Evolutionary conservation across 306 rosid species (phyloP), one percentile per base, ranked within the genome.

Genomic region (Glycine soja): DNA sequence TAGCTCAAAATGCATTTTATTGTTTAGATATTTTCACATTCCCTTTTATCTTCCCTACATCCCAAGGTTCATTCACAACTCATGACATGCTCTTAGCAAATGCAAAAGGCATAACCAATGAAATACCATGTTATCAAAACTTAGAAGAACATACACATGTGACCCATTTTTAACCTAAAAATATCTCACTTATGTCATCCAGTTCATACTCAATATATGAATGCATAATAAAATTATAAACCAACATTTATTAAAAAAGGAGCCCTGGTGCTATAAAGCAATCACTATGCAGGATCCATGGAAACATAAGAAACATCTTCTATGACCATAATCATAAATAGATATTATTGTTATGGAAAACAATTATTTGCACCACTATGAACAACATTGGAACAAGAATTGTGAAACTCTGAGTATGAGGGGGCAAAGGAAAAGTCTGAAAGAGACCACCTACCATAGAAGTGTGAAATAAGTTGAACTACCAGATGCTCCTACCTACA

Each of bases 401-500:
- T 75, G 72, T 65, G 47, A 63, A 47, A 59, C 72, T 58, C 66
- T 10, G 30, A 50, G 74, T 8, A 46, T 4, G 77, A 38, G 54
- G 48, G 48, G n/a, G 34, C 36, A 68, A 57, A 74, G 15, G 54
- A 61, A 76, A 85, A 57, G 19, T 52, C 9, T 69, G 65, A 75
- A 50, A 70, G 80, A 62, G 12, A 74, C 84, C 79, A 65, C 87
- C 76, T 74, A 95, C 98, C 97, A 88, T 90, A 95, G 82, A 95
- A 95, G 84, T 95, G 98, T 65, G 97, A 90, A 83, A 94, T 94
- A 81, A 94, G 97, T 82, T 94, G 98, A 86, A 94, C 98, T 10
- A 97, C 98, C 72, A 95, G 91, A 86, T 95, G 98, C 87, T 95
- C 98, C 87, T 95, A 97, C 84, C 98, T 88, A 84, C 98, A 95